These are phyloP conservation scores for Tetrahymena thermophila DNA, from an alignment of 73 alveolate species.

Conservation along the genomic window DNA sequence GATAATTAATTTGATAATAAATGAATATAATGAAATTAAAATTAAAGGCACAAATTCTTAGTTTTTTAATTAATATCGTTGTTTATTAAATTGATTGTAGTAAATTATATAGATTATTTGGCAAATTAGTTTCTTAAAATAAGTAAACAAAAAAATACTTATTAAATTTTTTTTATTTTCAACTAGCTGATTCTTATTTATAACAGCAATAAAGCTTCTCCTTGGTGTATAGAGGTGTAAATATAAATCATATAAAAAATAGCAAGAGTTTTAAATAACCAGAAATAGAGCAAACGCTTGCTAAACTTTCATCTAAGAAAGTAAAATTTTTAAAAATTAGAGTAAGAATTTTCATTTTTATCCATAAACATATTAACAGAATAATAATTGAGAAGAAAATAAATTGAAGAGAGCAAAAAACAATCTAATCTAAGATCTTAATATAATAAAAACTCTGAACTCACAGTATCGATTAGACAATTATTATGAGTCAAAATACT, in stretches of 20 bases:
- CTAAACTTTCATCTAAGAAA: background rate
- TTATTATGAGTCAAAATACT: background rate
- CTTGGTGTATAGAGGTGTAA: background rate
- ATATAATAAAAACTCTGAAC: background rate
- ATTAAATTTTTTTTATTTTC: background rate
- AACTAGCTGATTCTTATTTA: background rate
- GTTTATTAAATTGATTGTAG: background rate
- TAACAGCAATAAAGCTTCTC: background rate
- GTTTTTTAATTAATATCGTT: background rate
- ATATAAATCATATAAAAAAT: too few species aligned
- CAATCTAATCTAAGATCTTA: background rate
- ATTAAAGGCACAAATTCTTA: background rate
- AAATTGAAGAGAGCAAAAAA: background rate
- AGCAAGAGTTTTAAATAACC: background rate
- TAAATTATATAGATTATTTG: background rate
- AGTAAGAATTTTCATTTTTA: background rate
- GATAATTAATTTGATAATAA: too few species aligned
- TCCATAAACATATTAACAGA: background rate
- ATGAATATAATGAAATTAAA: background rate
- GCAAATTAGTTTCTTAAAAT: background rate
- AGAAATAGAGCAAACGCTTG: background rate
- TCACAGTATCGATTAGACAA: background rate
- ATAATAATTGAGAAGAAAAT: background rate
- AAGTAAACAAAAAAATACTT: background rate
- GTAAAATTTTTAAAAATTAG: background rate